Evolutionary conservation across 116 monocot species (phyloP), one percentile per base, ranked within the genome.

Genomic region (Papilionanthe hybrid): DNA sequence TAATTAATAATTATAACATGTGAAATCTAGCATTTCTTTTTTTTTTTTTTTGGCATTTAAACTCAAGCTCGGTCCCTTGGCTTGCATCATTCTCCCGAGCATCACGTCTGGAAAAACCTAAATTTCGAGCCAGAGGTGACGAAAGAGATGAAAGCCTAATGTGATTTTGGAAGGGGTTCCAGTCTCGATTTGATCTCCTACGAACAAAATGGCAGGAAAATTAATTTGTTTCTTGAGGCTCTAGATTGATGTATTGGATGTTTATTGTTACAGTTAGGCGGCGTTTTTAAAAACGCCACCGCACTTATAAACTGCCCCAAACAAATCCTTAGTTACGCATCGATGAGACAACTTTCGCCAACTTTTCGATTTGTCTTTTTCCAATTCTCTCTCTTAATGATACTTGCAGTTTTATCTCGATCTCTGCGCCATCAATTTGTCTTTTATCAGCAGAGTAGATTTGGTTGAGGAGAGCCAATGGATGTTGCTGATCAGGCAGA

Each of bases 401-500:
- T 30, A 3, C 15, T 68, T 27, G 1, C 29, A 11, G 11, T 65
- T 9, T 27, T 67, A 29, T 20, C 8, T 5, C 10, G 3, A 5
- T 25, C 28, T 5, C 3, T 17, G 11, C 18, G 43, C 43, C 22
- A 30, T 29, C 30, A 32, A n/a, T n/a, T n/a, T n/a, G n/a, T 43
- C 72, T 42, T 47, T 11, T 49, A 49, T 75, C 72, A 48, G 75
- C 23, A 27, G 77, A 85, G 22, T 77, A 81, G 75, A 58, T 76
- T 69, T 47, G 75, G 47, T 73, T 9, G 41, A 78, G 43, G 75
- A 72, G 82, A 65, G 72, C 9, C 20, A 90, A n/a, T 90, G 94
- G 92, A 92, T 72, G 37, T 77, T 60, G 77, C 80, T 5, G 94
- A 92, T 2, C 43, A 43, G 49, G 76, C 79, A 28, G 94, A 94